Evolutionary conservation across 192 early-diverging fungal species (phyloP).

Genomic region (Endogone sp.): DNA sequence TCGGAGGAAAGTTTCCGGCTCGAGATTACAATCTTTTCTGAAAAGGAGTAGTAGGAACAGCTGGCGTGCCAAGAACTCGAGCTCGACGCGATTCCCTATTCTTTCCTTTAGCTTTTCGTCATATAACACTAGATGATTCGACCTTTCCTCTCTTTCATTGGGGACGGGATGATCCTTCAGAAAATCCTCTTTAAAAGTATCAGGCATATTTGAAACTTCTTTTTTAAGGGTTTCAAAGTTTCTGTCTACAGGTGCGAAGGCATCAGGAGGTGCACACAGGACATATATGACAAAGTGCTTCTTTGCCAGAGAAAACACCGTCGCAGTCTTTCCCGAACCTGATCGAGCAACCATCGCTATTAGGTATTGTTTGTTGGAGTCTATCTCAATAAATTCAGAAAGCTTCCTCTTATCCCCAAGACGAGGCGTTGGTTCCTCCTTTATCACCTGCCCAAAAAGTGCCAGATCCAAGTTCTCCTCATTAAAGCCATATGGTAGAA

Average conservation of each 20-base stretch:
- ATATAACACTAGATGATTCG: no score
- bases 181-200: not conserved
- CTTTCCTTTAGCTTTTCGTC: slow-evolving; percentile 4
- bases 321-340: slow-evolving; percentile 29
- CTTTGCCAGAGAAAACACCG: slow-evolving; percentile 17
- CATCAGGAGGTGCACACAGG: slow-evolving; percentile 3
- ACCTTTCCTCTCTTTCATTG: no score
- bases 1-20: slow-evolving; percentile 18
- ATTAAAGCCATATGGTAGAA: slow-evolving; percentile 15
- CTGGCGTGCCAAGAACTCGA: slow-evolving; percentile 24
- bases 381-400: slow-evolving; percentile 10
- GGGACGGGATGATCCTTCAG: not conserved
- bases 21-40: slow-evolving; percentile 10
- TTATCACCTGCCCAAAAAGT: slow-evolving; percentile 19
- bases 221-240: slow-evolving; percentile 19
- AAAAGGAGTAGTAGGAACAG: slow-evolving; percentile 23
- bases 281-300: slow-evolving; percentile 26
- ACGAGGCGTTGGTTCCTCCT: slow-evolving; percentile 13
- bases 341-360: slow-evolving; percentile 27
- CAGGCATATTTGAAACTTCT: slow-evolving; percentile 14
- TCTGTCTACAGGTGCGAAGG: slow-evolving; percentile 7
- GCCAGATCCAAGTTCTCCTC: slow-evolving; percentile 10
- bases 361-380: slow-evolving; percentile 12
- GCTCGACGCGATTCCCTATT: slow-evolving; percentile 14
- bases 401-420: slow-evolving; percentile 12